Percentiles rank a stretch among this genome's conserved stretches.
phyloP scores from a whole-genome alignment of 352 stramenopile species.

The Blastocystis hominis region DNA sequence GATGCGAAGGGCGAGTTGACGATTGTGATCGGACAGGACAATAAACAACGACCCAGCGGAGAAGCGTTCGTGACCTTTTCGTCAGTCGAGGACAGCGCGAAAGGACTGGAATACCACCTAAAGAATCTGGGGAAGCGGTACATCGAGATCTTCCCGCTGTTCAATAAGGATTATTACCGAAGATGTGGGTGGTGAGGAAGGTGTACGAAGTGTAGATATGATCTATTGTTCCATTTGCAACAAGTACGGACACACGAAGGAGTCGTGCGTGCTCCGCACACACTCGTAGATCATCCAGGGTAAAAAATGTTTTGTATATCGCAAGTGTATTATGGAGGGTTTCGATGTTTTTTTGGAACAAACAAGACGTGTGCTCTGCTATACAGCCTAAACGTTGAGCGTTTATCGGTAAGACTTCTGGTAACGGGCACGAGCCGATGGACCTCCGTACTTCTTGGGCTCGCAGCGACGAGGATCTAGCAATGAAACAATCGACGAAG shows the following conservation, averaged over 20 bases:
- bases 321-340: background rate
- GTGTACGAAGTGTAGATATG: background rate
- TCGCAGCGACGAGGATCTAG: conserved; percentile 96
- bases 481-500: conserved; percentile 56
- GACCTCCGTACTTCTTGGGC: conserved; percentile 99
- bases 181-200: background rate
- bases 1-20: background rate
- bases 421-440: conserved; percentile 81
- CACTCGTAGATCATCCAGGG: background rate
- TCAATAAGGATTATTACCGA: conserved; percentile 38
- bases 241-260: background rate
- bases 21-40: background rate
- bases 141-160: conserved; percentile 27
- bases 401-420: conserved; percentile 41
- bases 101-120: background rate
- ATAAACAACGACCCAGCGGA: background rate
- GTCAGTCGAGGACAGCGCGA: background rate
- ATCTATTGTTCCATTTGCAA: conserved; percentile 30
- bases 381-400: no score
- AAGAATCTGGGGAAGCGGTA: background rate
- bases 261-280: background rate
- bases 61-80: conserved; percentile 21
- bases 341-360: background rate
- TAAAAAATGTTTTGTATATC: background rate
- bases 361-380: conserved; percentile 29